Conservation (phyloP, 148 eudicot genomes). For the Amaranthus cruentus region DNA sequence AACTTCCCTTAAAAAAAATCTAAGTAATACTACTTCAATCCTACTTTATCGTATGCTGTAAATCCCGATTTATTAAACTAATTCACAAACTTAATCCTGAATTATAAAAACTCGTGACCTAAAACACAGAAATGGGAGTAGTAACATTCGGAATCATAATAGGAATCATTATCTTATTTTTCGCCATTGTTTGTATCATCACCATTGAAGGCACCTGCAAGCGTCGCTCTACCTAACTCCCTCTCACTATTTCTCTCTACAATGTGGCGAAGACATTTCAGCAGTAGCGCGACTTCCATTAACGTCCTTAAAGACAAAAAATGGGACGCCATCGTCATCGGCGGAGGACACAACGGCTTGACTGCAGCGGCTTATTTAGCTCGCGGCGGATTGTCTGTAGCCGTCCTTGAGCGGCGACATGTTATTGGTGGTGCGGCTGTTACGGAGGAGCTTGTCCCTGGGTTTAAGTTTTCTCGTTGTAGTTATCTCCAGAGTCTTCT, state of each 20-base stretch:
- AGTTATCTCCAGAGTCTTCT: slow-evolving; percentile 98
- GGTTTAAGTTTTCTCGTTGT: slow-evolving; percentile 93
- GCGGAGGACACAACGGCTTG: slow-evolving; percentile 97
- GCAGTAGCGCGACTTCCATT: slow-evolving; percentile 29
- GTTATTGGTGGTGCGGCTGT: slow-evolving; percentile 91
- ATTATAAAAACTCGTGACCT: too few species aligned
- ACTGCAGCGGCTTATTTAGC: slow-evolving; percentile 92
- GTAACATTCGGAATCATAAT: slow-evolving; percentile 69
- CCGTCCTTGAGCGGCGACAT: slow-evolving; percentile 95
- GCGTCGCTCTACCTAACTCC: slow-evolving; percentile 27
- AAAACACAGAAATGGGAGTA: slow-evolving; percentile 47
- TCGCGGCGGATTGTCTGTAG: slow-evolving; percentile 84
- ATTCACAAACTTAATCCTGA: too few species aligned
- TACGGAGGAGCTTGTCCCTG: slow-evolving; percentile 86
- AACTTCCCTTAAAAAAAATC: too few species aligned
- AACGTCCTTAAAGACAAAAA: slow-evolving; percentile 43
- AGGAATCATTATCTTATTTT: slow-evolving; percentile 62
- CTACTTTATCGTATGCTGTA: too few species aligned
- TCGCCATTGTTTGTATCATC: slow-evolving; percentile 60
- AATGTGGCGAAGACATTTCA: slow-evolving; percentile 54
- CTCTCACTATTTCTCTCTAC: background rate
- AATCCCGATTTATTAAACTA: too few species aligned
- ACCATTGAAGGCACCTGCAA: slow-evolving; percentile 75
- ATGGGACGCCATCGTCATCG: slow-evolving; percentile 86
- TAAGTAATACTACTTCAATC: too few species aligned